Evolutionary conservation across 2,329 filamentous ascomycete species (phyloP), one percentile per base, ranked within the genome.

Genomic region (Aspergillus sclerotialis): DNA sequence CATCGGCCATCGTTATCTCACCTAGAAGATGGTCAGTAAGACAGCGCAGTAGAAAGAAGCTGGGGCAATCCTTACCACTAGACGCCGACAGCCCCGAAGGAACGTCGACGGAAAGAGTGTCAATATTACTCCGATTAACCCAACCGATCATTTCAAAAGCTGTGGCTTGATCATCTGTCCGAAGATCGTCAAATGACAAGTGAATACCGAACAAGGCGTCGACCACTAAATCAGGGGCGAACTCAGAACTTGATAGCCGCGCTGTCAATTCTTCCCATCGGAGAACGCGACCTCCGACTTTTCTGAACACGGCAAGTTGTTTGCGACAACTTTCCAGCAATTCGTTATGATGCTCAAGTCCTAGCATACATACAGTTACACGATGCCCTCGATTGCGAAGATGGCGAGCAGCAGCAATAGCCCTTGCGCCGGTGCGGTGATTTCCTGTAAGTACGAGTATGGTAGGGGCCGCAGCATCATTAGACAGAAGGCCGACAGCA

Each of bases 111-210:
- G 88, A 84, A 13, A 98, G 67, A 3, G 92, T 82, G 38, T 82
- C 80, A 1, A 87, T 80, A 44, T 88, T 84, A 55, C 82, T 85
- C 44, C 88, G 82, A 55, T 95, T 96, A 3, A 87, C 83, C 88
- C 89, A 96, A 43, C 88, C 83, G 52, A 95, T 92, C 53, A 95
- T 76, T 53, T 93, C 84, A 52, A 93, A 89, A 0, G 87, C 85
- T 0, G 82, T 83, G 3, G 82, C 80, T 56, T 93, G 86, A 45
- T 94, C 84, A 11, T 83, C 82, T 2, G 81, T 83, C 23, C 86
- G 77, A 17, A 96, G 70, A 48, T 93, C 87, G 46, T 95, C 88
- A 52, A 95, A 95, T 2, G 85, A 82, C 37, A 88, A 78, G 28
- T 92, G 87, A 42, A 92, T 76, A 3, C 88, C 88, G 4, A 98